phyloP scores from a whole-genome alignment of 2,329 filamentous ascomycete genomes.

The Pseudocercospora fuligena region DNA sequence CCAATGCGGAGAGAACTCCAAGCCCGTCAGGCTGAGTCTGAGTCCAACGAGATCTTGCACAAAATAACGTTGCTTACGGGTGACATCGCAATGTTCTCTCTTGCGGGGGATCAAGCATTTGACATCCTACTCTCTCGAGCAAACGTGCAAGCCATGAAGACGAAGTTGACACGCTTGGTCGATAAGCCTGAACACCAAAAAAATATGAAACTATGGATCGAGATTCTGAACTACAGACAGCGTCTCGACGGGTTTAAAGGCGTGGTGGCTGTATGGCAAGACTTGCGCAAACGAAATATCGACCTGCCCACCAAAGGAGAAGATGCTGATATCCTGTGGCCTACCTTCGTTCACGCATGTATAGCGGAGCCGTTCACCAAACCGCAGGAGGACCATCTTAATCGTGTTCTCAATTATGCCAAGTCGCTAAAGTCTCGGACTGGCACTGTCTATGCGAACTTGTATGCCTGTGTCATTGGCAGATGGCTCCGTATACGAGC shows the following conservation, averaged over 20 bases:
- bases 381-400: neutral
- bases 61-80: conserved; percentile 19
- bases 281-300: conserved; percentile 43
- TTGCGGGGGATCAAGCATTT: neutral
- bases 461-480: conserved; percentile 54
- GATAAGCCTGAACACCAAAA: conserved; percentile 37
- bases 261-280: conserved; percentile 51
- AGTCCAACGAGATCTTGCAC: conserved; percentile 22
- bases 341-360: conserved; percentile 48
- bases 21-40: conserved; percentile 2
- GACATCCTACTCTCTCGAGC: conserved; percentile 39
- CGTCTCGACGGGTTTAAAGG: conserved; percentile 49
- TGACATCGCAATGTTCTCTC: neutral
- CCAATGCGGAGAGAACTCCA: neutral
- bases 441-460: conserved; percentile 35
- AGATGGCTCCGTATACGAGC: conserved; percentile 42
- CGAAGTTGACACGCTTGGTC: conserved; percentile 36
- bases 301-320: conserved; percentile 46
- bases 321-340: conserved; percentile 53
- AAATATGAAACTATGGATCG: conserved; percentile 47
- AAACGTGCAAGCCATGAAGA: conserved; percentile 29
- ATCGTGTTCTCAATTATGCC: conserved; percentile 14
- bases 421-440: conserved; percentile 9
- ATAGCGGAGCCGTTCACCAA: conserved; percentile 22
- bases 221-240: conserved; percentile 47